Percentiles rank a stretch among this genome's conserved stretches.
phyloP scores from a whole-genome alignment of 1,284 basidiomycete species.

The Pholiota adiposa region DNA sequence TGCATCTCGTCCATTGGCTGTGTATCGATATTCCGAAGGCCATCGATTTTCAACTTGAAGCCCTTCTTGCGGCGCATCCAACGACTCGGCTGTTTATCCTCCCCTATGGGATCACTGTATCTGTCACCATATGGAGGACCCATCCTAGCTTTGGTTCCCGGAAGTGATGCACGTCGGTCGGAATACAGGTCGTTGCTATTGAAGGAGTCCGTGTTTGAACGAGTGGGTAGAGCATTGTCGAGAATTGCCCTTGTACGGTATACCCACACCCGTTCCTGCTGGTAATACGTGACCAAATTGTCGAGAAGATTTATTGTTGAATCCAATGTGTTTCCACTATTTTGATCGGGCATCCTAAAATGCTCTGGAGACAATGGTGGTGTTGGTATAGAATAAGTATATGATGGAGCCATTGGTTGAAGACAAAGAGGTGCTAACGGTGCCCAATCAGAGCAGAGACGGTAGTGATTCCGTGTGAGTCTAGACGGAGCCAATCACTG shows the following conservation, averaged over 20 bases:
- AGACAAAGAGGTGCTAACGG: conserved; percentile 18
- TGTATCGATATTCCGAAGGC: conserved; percentile 23
- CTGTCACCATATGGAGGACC: conserved; percentile 27
- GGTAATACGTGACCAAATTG: conserved; percentile 65
- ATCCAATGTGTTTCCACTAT: conserved; percentile 31
- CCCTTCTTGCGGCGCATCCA: conserved; percentile 47
- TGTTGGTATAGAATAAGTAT: conserved; percentile 32
- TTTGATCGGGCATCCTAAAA: conserved; percentile 21
- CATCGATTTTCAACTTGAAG: conserved; percentile 39
- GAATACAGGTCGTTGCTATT: conserved; percentile 1
- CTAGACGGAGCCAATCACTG: conserved; percentile 2
- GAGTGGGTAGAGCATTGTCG: conserved; percentile 37
- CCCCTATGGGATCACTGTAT: conserved; percentile 19
- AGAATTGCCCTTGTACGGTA: conserved; percentile 54
- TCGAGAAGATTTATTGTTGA: conserved; percentile 62
- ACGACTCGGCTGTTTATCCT: conserved; percentile 33
- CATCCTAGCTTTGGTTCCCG: background rate
- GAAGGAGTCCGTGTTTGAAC: conserved; percentile 20
- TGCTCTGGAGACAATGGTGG: conserved; percentile 36
- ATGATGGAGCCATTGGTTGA: conserved; percentile 27
- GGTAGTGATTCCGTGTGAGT: background rate
- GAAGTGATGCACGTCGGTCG: background rate
- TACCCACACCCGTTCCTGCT: conserved; percentile 71
- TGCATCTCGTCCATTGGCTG: conserved; percentile 16
- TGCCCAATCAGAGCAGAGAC: conserved; percentile 24